Evolutionary conservation across 768 basidiomycete genomes (phyloP), one percentile per base, ranked within the genome.

Genomic region (Omphalotus guepiniiformis): DNA sequence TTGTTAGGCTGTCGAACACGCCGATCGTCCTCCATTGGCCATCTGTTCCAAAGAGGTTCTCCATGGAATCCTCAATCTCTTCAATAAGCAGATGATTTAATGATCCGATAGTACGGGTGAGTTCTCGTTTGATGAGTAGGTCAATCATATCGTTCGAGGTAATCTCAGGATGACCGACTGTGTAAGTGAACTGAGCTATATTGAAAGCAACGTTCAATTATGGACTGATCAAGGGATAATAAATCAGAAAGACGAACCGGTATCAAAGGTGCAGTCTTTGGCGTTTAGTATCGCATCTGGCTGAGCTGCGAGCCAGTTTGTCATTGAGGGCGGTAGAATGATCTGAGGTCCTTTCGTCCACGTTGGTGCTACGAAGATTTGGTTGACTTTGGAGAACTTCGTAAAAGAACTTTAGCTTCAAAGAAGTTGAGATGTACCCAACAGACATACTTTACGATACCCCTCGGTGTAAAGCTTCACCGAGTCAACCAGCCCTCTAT

Each of bases 111-210:
- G 53, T 54, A 16, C 53, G 53, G 5, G 53, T 50, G 2, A 51
- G 50, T 12, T 54, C 53, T 21, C 53, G 53, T 29, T 44, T 47
- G 53, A 54, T 54, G 3, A 54, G 27, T 3, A 54, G 49, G 39
- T 51, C 53, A 21, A 54, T 47, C 40, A 48, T 48, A 23, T 54
- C 50, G 39, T 54, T 47, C 27, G 39, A 43, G 3, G 46, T 40
- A 12, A 54, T 54, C n/a, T 46, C 49, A 1, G 35, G 44, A 26
- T 54, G 53, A 6, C 53, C 53, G 19, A 54, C 50, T 7, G 53
- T 54, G 50, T 54, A 44, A 13, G 26, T 48, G 53, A 54, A 54
- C 38, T 54, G 53, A 11, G 35, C 52, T n/a, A n/a, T n/a, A n/a
- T n/a, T n/a, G n/a, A n/a, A n/a, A n/a, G 48, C 35, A 21, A 1